Conservation (phyloP, 495 filamentous ascomycete species). For the Pyronema omphalodes region DNA sequence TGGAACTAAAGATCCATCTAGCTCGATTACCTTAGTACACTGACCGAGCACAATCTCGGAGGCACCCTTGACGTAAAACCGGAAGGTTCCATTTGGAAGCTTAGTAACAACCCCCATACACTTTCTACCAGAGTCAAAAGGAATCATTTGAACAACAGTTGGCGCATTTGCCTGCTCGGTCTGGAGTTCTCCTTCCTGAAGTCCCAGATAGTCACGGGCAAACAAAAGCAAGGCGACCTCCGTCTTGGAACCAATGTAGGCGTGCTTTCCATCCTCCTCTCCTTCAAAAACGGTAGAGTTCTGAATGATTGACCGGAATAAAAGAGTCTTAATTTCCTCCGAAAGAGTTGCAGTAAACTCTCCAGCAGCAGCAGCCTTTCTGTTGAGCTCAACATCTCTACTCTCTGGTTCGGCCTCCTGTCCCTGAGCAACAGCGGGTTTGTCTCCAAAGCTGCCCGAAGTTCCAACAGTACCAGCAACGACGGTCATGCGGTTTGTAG, state of each 20-base stretch:
- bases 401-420: slow-evolving; percentile 3
- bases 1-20: slow-evolving; percentile 28
- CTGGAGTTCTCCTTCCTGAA: slow-evolving; percentile 32
- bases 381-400: slow-evolving; percentile 14
- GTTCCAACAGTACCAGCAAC: slow-evolving; percentile 50
- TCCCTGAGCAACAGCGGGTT: slow-evolving; percentile 18
- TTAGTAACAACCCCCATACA: slow-evolving; percentile 74
- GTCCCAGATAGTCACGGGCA: slow-evolving; percentile 43
- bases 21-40: slow-evolving; percentile 42
- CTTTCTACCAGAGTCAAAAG: slow-evolving; percentile 73
- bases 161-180: slow-evolving; percentile 39
- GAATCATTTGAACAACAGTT: slow-evolving; percentile 50
- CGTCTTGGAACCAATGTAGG: slow-evolving; percentile 57
- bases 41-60: slow-evolving; percentile 57
- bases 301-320: slow-evolving; percentile 46
- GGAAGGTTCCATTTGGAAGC: slow-evolving; percentile 43
- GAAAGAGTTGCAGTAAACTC: slow-evolving; percentile 43
- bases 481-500: slow-evolving; percentile 58
- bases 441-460: slow-evolving; percentile 38
- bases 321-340: slow-evolving; percentile 33
- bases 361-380: slow-evolving; percentile 29
- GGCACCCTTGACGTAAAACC: slow-evolving; percentile 74
- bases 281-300: slow-evolving; percentile 63
- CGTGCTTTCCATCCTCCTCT: slow-evolving; percentile 39
- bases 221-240: slow-evolving; percentile 53